Base-by-base conservation (phyloP, 108 stramenopile genomes). In the Pseudonitzschia pungens region DNA sequence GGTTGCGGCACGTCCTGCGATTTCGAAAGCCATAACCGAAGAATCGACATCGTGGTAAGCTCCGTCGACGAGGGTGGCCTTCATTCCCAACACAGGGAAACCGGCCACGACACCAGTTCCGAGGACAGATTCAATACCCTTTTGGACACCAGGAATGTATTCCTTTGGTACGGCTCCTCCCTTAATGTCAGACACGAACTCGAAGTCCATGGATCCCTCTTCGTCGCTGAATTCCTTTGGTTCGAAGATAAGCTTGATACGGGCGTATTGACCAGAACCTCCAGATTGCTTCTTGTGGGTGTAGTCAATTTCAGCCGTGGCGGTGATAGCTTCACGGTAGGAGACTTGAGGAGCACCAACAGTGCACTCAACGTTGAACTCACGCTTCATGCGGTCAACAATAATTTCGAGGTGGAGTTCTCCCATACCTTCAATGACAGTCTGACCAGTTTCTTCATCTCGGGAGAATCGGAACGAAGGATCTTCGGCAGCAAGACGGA, bases 361-460 rank as follows among this genome's bases (percentile, higher is more conserved):
- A 71, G 84, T 94, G 71, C 83, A 87, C 81, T 97, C 98, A 36
- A 99, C 98, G 69, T 90, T 95, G 90, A 96, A 98, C 76, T 99
- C 98, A 71, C 99, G 91, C 89, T 93, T 96, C 94, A 99, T 97
- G 55, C 98, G 94, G 83, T 99, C 98, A 16, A 98, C 98, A 78
- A 98, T 96, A 84, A 99, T 99, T 77, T 99, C 99, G 54, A 99
- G 84, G 87, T 99, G 99, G 21, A 99, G 92, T 87, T 99, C 98
- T 55, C 99, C 99, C 99, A 99, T 99, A 69, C 99, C 99, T 73
- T 94, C 95, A 74, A 99, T 98, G 79, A 98, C 81, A 33, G 97
- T 97, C 82, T 99, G 98, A 18, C 97, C 97, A 28, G 96, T 97
- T 67, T 98, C 98, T 65, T 97, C 97, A 81, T 98, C 97, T 73